These are phyloP conservation scores for Trametes versicolor DNA, from an alignment of 1,284 basidiomycete genomes.

Conservation along the genomic window DNA sequence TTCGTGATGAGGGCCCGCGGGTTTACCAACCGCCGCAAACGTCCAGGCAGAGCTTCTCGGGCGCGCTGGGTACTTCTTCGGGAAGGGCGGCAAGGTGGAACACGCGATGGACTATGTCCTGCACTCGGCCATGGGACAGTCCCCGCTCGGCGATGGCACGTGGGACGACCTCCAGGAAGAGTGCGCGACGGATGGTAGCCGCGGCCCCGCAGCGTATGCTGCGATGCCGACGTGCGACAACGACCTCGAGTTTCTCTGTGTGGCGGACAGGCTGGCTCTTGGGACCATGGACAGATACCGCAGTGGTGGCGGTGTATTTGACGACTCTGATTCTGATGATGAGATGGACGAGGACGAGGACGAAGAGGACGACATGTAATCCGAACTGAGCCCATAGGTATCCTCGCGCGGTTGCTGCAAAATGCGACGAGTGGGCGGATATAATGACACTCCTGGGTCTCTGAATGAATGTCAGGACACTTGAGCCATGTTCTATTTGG, in stretches of 20 bases:
- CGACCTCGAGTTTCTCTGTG: constrained; percentile 25
- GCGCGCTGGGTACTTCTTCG: constrained; percentile 7
- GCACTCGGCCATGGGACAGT: constrained; percentile 21
- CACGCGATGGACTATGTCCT: constrained; percentile 27
- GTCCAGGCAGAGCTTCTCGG: constrained; percentile 1
- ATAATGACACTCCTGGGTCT: too few species aligned
- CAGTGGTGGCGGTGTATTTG: background rate
- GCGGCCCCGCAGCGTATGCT: background rate
- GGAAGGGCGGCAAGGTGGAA: constrained; percentile 9
- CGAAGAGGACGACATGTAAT: too few species aligned
- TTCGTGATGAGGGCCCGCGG: background rate
- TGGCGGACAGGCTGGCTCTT: constrained; percentile 15
- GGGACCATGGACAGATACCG: background rate
- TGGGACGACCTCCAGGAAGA: constrained; percentile 21
- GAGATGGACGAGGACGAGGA: background rate
- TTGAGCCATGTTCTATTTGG: too few species aligned
- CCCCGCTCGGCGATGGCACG: constrained; percentile 21
- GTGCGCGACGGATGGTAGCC: background rate
- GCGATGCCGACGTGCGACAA: constrained; percentile 25
- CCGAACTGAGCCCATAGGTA: too few species aligned
- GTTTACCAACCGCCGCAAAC: constrained; percentile 10
- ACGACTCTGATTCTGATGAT: background rate
- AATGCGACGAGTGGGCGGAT: too few species aligned
- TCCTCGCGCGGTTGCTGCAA: too few species aligned
- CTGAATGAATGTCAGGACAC: too few species aligned